A percentile compares a stretch with the other conserved stretches of the same genome.
Evolutionary conservation across 176 grass and related monocot genomes (phyloP).

Genomic region (Secale cereale): DNA sequence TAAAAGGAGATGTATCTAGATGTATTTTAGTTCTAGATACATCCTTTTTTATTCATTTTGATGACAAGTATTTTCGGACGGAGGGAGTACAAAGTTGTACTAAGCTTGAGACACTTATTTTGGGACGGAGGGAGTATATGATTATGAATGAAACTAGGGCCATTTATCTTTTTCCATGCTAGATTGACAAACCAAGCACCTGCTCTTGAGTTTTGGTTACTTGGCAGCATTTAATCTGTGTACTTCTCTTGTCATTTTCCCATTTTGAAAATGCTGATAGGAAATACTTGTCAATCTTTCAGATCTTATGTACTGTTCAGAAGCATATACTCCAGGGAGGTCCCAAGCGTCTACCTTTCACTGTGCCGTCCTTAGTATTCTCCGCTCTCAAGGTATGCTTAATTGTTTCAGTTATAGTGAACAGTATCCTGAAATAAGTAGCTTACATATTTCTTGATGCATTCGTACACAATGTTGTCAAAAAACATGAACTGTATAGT

Average conservation of each 20-base stretch:
- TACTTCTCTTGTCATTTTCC: slow-evolving; percentile 8
- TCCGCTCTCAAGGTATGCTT: slow-evolving; percentile 83
- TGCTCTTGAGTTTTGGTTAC: neutral
- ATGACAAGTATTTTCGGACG: too few relatives aligned
- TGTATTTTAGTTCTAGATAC: too few relatives aligned
- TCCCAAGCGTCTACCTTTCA: slow-evolving; percentile 83
- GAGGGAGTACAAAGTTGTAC: too few relatives aligned
- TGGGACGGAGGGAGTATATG: too few relatives aligned
- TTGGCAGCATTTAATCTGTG: slow-evolving; percentile 10
- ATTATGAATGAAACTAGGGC: neutral
- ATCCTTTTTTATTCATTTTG: too few relatives aligned
- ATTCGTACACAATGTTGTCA: neutral
- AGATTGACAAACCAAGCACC: neutral
- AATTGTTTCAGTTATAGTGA: slow-evolving; percentile 29
- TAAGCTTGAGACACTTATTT: too few relatives aligned
- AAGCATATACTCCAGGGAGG: slow-evolving; percentile 97
- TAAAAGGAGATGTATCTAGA: too few relatives aligned
- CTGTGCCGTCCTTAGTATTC: slow-evolving; percentile 81
- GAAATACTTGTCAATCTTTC: slow-evolving; percentile 35
- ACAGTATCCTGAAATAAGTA: neutral
- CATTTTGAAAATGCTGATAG: slow-evolving; percentile 26
- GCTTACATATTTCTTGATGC: neutral
- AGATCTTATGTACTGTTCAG: slow-evolving; percentile 93
- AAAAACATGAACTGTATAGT: neutral
- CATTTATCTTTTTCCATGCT: neutral